These are phyloP conservation scores for Moricandia arvensis DNA, from an alignment of 345 rosid species.

Conservation along the genomic window DNA sequence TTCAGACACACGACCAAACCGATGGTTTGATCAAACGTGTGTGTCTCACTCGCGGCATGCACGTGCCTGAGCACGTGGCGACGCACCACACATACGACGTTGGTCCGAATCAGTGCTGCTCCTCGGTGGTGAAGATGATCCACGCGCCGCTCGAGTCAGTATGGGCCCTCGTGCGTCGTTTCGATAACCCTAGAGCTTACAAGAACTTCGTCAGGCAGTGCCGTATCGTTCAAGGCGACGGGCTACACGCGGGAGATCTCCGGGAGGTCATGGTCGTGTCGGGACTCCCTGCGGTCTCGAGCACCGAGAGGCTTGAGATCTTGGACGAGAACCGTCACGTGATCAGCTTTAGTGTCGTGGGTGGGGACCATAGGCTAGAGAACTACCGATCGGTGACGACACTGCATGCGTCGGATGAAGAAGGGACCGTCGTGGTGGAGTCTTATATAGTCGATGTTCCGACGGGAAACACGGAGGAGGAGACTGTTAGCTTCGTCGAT, in stretches of 20 bases:
- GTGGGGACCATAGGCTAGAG: constrained; percentile 77
- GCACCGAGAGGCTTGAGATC: constrained; percentile 82
- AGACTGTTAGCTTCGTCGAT: constrained; percentile 64
- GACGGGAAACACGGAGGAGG: constrained; percentile 75
- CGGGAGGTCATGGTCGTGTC: constrained; percentile 77
- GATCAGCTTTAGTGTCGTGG: constrained; percentile 76
- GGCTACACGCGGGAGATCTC: too few species aligned
- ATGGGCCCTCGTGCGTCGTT: constrained; percentile 81
- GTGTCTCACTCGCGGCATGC: constrained; percentile 36
- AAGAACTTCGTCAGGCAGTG: too few species aligned
- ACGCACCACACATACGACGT: constrained; percentile 49
- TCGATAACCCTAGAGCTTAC: constrained; percentile 81
- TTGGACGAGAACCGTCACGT: constrained; percentile 78
- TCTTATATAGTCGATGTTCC: constrained; percentile 84
- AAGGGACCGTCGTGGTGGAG: constrained; percentile 66
- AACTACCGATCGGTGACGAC: constrained; percentile 82
- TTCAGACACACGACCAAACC: constrained; percentile 31
- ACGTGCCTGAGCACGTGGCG: constrained; percentile 47
- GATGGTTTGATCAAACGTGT: constrained; percentile 28
- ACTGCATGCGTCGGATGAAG: constrained; percentile 50
- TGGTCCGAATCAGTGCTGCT: constrained; percentile 67
- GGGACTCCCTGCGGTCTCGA: constrained; percentile 73
- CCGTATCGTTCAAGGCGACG: too few species aligned
- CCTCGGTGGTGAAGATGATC: constrained; percentile 58
- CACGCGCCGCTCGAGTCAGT: too few species aligned